Percentiles rank a stretch among this genome's conserved stretches.
Conservation (phyloP, 1,139 yeast species). For the Diutina ranongensis region DNA sequence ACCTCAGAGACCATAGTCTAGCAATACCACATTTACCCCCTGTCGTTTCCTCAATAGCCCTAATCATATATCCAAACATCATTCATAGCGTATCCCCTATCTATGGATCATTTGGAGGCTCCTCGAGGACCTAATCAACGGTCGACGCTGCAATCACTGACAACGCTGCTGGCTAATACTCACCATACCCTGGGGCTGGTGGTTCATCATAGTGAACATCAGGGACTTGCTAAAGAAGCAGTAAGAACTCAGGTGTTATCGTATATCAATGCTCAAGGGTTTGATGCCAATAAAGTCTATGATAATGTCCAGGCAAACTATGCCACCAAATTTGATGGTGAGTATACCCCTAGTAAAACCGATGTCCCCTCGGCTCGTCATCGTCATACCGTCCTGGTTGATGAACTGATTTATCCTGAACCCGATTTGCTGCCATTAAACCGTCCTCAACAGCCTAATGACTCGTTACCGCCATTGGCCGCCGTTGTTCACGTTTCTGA, state of each 20-base stretch:
- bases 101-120: slow-evolving; percentile 3
- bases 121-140: not conserved
- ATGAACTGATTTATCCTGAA: slow-evolving; percentile 3
- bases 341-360: slow-evolving; percentile 9
- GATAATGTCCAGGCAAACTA: slow-evolving; percentile 25
- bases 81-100: not conserved
- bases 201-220: slow-evolving; percentile 1
- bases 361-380: not conserved
- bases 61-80: too few species aligned
- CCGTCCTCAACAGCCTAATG: not conserved
- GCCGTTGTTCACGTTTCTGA: slow-evolving; percentile 6
- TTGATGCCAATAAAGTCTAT: slow-evolving; percentile 26
- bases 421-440: slow-evolving; percentile 11
- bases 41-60: too few species aligned
- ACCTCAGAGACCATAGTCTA: too few species aligned
- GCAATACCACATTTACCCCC: too few species aligned
- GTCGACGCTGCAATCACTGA: not conserved
- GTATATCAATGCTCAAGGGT: slow-evolving; percentile 17
- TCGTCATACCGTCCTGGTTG: not conserved
- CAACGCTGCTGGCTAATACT: slow-evolving; percentile 3
- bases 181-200: slow-evolving; percentile 3
- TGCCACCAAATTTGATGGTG: slow-evolving; percentile 20
- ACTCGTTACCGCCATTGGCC: slow-evolving; percentile 1
- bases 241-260: slow-evolving; percentile 15
- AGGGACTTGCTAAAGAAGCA: slow-evolving; percentile 1